These are phyloP conservation scores for Chamaenerion angustifolium DNA, from an alignment of 345 rosid genomes.

Conservation along the genomic window DNA sequence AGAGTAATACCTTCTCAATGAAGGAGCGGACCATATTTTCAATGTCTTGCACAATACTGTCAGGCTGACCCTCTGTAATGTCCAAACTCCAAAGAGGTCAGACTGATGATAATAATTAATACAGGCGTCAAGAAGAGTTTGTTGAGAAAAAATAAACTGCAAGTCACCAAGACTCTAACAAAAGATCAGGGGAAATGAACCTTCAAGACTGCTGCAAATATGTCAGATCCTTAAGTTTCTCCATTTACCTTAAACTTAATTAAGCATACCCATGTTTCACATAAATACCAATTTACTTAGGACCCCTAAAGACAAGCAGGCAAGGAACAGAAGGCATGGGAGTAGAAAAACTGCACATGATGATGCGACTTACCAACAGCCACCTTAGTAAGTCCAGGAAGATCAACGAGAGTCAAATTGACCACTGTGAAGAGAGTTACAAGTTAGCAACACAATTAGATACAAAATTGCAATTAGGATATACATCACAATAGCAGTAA, in stretches of 20 bases:
- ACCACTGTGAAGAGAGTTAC: conserved; percentile 51
- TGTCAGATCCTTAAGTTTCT: background rate
- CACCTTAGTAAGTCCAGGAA: conserved; percentile 98
- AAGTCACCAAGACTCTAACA: background rate
- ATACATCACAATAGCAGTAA: too few relatives aligned
- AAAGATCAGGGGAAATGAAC: background rate
- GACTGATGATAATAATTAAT: too few relatives aligned
- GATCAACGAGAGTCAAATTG: conserved; percentile 90
- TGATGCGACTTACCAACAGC: conserved; percentile 68
- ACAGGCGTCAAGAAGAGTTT: too few relatives aligned
- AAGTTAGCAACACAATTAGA: too few relatives aligned
- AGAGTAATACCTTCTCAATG: conserved; percentile 75
- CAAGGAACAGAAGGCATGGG: background rate
- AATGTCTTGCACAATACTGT: conserved; percentile 82
- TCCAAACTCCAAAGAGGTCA: too few relatives aligned
- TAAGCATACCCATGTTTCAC: background rate
- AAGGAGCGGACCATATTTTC: conserved; percentile 95
- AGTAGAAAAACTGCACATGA: background rate
- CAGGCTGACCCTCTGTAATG: conserved; percentile 89
- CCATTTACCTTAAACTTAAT: background rate
- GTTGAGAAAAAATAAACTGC: background rate
- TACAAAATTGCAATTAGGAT: conserved; percentile 1
- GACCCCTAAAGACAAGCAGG: background rate
- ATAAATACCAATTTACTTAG: background rate
- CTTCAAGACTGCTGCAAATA: too few relatives aligned